phyloP scores from a whole-genome alignment of 208 protist genomes.

The Borovskyia barvae region DNA sequence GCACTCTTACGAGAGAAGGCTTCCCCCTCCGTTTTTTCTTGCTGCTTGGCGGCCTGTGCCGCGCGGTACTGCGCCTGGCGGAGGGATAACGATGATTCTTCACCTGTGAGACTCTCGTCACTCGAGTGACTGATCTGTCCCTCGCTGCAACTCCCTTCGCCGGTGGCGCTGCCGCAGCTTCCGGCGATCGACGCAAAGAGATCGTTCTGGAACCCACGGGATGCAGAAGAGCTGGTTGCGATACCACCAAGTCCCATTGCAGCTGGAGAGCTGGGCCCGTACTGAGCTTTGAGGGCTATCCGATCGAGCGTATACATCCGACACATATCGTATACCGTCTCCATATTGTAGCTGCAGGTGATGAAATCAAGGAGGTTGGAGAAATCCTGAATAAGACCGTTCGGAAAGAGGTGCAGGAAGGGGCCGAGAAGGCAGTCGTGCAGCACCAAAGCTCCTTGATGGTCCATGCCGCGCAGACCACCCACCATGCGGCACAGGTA shows the following conservation, averaged over 20 bases:
- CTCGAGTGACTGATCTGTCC: too few species aligned
- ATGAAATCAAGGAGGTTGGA: constrained; percentile 91
- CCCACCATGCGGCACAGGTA: constrained; percentile 83
- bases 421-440: constrained; percentile 79
- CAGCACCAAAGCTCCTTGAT: constrained; percentile 85
- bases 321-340: constrained; percentile 91
- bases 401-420: constrained; percentile 83
- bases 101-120: too few species aligned
- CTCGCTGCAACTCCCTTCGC: constrained; percentile 2
- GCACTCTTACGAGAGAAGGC: constrained; percentile 87
- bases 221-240: constrained; percentile 60
- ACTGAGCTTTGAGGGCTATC: constrained; percentile 69
- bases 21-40: constrained; percentile 72
- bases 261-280: constrained; percentile 74
- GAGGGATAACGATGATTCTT: too few species aligned
- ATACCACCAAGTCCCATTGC: constrained; percentile 84
- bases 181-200: constrained; percentile 1
- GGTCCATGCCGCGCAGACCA: constrained; percentile 78
- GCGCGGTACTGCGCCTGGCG: constrained; percentile 11
- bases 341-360: constrained; percentile 90
- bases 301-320: constrained; percentile 83
- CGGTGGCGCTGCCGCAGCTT: constrained; percentile 12
- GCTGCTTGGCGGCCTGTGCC: constrained; percentile 30
- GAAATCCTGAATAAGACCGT: constrained; percentile 86
- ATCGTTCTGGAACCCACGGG: constrained; percentile 52